Base-by-base conservation (phyloP, 208 protist genomes). In the Acanthamoeba divionensis region DNA sequence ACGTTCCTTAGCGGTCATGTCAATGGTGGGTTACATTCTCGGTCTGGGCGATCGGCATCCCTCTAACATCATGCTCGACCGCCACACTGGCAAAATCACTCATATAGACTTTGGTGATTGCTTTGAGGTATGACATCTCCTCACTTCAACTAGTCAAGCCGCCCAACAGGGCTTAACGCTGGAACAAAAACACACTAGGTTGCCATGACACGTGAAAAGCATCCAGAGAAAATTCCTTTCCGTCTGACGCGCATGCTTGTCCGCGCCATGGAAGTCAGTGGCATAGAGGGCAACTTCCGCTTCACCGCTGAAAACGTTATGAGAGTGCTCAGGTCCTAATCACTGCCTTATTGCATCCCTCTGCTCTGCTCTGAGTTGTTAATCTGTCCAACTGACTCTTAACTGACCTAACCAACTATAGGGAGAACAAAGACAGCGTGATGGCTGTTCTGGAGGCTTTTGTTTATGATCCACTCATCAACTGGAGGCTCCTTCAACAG, bases 31-130 rank as follows among this genome's bases (percentile, higher is more conserved):
- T 98, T 99, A 99, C 91, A 97, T 99, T 31, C 95, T 99, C 0
- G 98, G 98, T 7, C 95, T 99, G 8, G 99, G 99, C 60, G 99
- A 99, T 94, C 96, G 99, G 12, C 99, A 99, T 93, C 98, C 99
- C 33, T 98, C 96, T 90, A 99, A 99, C 93, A 93, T 99, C 0
- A 99, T 99, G 99, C 93, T 99, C 5, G 95, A 99, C 89, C 96
- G 98, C 33, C 95, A 96, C 31, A 98, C 98, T 24, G 99, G 99
- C 77, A 98, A 98, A 36, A 97, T 99, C 26, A 95, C 99, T 24
- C 99, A 99, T 95, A 99, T 99, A 93, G 99, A 99, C 95, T 99
- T 99, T 95, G 99, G 99, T 75, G 99, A 99, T 95, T 99, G 99
- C 93, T 99, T 99, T 91, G 99, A 99, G 93, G 96, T 96, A 12